Conservation (phyloP, 352 stramenopile species). For the Globisporangium sylvaticum region DNA sequence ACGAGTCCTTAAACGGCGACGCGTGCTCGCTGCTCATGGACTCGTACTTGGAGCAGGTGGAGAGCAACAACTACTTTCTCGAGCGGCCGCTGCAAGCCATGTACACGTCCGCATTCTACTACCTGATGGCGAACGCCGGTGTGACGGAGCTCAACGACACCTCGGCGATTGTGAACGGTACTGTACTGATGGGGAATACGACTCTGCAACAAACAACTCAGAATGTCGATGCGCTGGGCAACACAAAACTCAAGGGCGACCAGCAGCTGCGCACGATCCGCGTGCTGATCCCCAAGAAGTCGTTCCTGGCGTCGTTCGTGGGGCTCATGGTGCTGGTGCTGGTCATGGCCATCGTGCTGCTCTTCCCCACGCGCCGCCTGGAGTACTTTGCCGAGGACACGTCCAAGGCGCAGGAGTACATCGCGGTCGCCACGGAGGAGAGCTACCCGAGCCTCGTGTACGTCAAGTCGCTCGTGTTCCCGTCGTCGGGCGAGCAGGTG, state of each 20-base stretch:
- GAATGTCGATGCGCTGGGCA: neutral
- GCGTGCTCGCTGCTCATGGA: neutral
- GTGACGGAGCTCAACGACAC: neutral
- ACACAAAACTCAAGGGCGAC: neutral
- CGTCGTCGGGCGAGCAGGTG: neutral
- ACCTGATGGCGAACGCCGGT: neutral
- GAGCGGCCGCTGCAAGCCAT: neutral
- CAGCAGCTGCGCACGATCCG: neutral
- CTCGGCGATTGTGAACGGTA: neutral
- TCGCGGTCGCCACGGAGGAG: neutral
- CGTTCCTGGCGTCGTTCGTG: neutral
- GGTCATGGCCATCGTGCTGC: neutral
- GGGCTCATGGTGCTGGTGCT: neutral
- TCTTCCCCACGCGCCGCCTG: neutral
- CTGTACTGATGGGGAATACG: neutral
- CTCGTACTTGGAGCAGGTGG: neutral
- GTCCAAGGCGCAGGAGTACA: neutral
- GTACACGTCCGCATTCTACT: neutral
- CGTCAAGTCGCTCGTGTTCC: neutral
- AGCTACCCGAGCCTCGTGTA: neutral
- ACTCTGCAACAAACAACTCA: neutral
- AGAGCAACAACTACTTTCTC: neutral
- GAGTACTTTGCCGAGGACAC: neutral
- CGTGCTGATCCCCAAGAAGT: neutral
- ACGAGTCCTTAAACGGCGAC: neutral